A percentile compares a stretch with the other conserved stretches of the same genome.
Evolutionary conservation across 192 early-diverging fungal genomes (phyloP).

Genomic region (Oehlia diaphana): DNA sequence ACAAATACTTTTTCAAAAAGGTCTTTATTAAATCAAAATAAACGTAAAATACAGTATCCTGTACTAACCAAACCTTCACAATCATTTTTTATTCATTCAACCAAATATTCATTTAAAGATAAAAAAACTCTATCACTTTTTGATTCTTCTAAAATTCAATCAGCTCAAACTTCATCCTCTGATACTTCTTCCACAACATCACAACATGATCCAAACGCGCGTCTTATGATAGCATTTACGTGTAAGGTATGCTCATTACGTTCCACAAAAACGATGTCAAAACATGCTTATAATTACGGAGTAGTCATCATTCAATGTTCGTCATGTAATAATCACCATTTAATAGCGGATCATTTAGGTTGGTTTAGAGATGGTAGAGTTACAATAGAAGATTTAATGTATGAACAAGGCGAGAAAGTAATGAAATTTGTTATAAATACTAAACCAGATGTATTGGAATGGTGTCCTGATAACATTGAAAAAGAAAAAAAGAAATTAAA

Average conservation of each 20-base stretch:
- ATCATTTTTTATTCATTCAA: background rate
- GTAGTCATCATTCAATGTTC: constrained; percentile 95
- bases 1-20: no score
- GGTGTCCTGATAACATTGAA: background rate
- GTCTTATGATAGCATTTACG: constrained; percentile 62
- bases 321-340: constrained; percentile 83
- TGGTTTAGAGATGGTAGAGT: constrained; percentile 80
- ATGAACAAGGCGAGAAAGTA: constrained; percentile 64
- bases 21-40: no score
- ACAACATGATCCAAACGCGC: background rate
- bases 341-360: constrained; percentile 97
- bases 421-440: background rate
- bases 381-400: constrained; percentile 83
- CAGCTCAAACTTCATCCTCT: background rate
- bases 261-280: constrained; percentile 89
- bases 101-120: background rate
- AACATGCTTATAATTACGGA: constrained; percentile 84
- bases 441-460: constrained; percentile 7
- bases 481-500: constrained; percentile 2
- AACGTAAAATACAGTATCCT: background rate
- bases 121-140: background rate
- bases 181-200: background rate
- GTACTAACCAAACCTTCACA: background rate
- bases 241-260: constrained; percentile 91
- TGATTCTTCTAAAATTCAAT: background rate